Evolutionary conservation across 495 filamentous ascomycete genomes (phyloP), one percentile per base, ranked within the genome.

Genomic region (Xylaria flabelliformis): DNA sequence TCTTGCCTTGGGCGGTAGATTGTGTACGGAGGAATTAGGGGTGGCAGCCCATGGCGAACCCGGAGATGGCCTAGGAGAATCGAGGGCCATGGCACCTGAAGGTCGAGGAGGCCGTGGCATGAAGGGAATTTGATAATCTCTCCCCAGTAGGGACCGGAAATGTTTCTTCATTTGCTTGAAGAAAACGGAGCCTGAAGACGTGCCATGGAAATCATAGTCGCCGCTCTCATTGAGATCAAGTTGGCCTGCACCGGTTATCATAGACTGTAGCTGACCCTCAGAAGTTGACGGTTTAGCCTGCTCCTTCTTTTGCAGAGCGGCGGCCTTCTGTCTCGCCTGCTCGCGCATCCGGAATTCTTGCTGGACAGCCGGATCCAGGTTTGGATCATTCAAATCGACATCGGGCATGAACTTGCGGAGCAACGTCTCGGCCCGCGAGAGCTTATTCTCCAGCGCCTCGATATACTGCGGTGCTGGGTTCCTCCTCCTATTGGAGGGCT

Each of bases 391-490:
- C 26, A 97, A 84, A 79, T 98, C 91, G 71, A 98, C 84, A 78
- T 94, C 91, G 1, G 96, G 96, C 70, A 95, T 86, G n/a, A 97
- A 87, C 50, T 90, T 89, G 75, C 88, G 88, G 48, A 99, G 82
- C 3, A 99, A 83, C 29, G 90, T 84, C 82, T 98, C 94, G 51
- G 94, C 94, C 69, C 93, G 92, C 71, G 94, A 92, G 41, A 97
- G 85, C 64, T 93, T 90, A 53, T 85, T 88, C 80, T 98, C 97
- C 39, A 99, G 83, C 0, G 92, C 93, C 82, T 99, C 96, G 75
- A 98, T 92, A 80, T 97, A 97, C 79, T 97, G 94, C 48, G 96
- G 96, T 41, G 94, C 92, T 44, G 96, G 95, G 77, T 98, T 99
- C 76, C 96, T 92, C 75, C 95, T 88, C 65, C 96, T 90, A 79